Percentiles rank a stretch among this genome's conserved stretches.
Evolutionary conservation across 2,329 filamentous ascomycete species (phyloP).

Genomic region (Gaeumannomyces sp.): DNA sequence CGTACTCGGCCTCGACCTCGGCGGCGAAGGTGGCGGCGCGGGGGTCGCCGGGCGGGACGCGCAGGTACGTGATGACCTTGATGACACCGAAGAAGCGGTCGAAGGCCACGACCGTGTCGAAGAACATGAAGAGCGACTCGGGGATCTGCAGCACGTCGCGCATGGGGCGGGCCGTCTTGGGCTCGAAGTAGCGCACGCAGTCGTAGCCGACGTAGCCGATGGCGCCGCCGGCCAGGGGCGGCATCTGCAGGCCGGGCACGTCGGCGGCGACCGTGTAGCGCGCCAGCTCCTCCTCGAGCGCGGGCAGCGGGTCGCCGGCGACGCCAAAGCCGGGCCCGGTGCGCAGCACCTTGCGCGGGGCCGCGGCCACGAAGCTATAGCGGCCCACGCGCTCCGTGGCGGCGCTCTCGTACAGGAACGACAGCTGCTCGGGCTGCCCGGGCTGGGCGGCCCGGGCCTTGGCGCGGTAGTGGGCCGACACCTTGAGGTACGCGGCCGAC

Average conservation of each 20-base stretch:
- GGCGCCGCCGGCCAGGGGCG: conserved; percentile 82
- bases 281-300: conserved; percentile 73
- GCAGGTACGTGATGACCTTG: conserved; percentile 88
- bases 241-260: conserved; percentile 75
- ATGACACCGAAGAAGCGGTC: conserved; percentile 91
- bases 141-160: conserved; percentile 85
- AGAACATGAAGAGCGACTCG: conserved; percentile 95
- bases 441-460: conserved; percentile 41
- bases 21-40: conserved; percentile 24
- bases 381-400: conserved; percentile 85
- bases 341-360: conserved; percentile 71
- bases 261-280: conserved; percentile 68
- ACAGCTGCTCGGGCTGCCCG: conserved; percentile 29
- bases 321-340: conserved; percentile 85
- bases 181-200: conserved; percentile 89
- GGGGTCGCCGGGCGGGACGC: conserved; percentile 41
- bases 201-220: conserved; percentile 98
- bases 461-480: conserved; percentile 58
- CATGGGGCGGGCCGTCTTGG: conserved; percentile 83
- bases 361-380: conserved; percentile 82
- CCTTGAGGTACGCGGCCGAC: conserved; percentile 89
- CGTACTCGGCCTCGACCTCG: conserved; percentile 61
- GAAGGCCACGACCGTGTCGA: conserved; percentile 88
- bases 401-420: conserved; percentile 93
- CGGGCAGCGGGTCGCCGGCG: conserved; percentile 75